These are phyloP conservation scores for Circinella minor DNA, from an alignment of 371 early-diverging fungal genomes.

Conservation along the genomic window DNA sequence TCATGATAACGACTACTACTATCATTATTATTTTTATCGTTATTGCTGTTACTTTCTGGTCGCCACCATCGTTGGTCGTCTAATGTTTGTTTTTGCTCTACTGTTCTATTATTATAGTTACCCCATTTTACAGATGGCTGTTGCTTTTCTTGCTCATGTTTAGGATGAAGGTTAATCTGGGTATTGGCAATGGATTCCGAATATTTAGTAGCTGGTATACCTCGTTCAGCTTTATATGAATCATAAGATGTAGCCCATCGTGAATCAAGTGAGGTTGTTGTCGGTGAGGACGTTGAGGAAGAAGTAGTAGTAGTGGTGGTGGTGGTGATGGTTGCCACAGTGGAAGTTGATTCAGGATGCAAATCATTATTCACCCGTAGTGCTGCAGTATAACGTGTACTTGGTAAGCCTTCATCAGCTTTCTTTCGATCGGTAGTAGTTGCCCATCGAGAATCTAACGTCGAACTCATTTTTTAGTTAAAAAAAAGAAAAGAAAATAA, in stretches of 20 bases:
- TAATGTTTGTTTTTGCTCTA: no score
- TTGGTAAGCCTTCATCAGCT: slow-evolving; percentile 4
- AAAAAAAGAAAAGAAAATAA: not conserved
- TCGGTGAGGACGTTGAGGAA: not conserved
- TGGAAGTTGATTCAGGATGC: not conserved
- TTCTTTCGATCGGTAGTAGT: slow-evolving; percentile 8
- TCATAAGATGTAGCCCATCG: slow-evolving; percentile 8
- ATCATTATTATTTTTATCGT: not conserved
- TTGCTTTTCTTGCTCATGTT: not conserved
- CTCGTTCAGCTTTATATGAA: not conserved
- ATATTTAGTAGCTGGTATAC: not conserved
- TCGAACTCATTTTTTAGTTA: slow-evolving; percentile 1
- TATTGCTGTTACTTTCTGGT: not conserved
- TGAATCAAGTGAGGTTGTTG: slow-evolving; percentile 4
- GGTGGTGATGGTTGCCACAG: not conserved
- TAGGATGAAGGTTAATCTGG: not conserved
- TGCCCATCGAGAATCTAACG: slow-evolving; percentile 14
- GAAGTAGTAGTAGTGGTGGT: not conserved
- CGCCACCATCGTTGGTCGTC: not conserved
- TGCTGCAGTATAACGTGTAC: not conserved
- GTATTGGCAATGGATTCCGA: not conserved
- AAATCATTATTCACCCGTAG: not conserved
- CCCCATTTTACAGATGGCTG: not conserved
- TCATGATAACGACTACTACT: not conserved
- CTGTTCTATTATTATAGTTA: not conserved